Evolutionary conservation across 345 rosid genomes (phyloP).

Genomic region (Zanthoxylum bungeanum): DNA sequence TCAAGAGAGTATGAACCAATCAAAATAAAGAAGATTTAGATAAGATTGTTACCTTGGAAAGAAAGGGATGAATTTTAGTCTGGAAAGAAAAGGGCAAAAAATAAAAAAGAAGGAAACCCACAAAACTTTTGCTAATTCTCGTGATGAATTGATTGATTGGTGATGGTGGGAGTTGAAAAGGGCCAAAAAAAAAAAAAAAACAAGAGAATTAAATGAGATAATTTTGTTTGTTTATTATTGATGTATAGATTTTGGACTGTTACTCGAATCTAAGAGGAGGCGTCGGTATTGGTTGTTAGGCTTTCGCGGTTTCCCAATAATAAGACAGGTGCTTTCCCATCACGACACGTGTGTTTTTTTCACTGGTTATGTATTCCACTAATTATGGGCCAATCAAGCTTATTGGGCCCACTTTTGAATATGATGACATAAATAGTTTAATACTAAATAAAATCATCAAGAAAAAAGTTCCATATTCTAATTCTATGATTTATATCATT

Average conservation of each 20-base stretch:
- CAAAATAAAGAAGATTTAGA: neutral
- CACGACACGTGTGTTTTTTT: neutral
- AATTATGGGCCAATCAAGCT: no score
- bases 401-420: no score
- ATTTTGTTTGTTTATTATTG: neutral
- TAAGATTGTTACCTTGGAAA: neutral
- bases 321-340: neutral
- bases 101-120: neutral
- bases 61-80: neutral
- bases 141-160: constrained; percentile 7
- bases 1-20: neutral
- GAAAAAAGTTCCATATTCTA: no score
- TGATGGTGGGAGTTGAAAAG: constrained; percentile 7
- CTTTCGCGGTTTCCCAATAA: no score
- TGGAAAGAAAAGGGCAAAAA: neutral
- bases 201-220: neutral
- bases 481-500: no score
- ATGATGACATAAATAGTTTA: no score
- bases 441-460: no score
- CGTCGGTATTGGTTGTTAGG: no score
- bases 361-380: no score
- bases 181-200: no score
- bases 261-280: neutral
- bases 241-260: neutral
- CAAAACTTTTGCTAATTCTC: neutral